Base-by-base conservation (phyloP, 2,329 filamentous ascomycete genomes). In the Colletotrichum euphorbiae region DNA sequence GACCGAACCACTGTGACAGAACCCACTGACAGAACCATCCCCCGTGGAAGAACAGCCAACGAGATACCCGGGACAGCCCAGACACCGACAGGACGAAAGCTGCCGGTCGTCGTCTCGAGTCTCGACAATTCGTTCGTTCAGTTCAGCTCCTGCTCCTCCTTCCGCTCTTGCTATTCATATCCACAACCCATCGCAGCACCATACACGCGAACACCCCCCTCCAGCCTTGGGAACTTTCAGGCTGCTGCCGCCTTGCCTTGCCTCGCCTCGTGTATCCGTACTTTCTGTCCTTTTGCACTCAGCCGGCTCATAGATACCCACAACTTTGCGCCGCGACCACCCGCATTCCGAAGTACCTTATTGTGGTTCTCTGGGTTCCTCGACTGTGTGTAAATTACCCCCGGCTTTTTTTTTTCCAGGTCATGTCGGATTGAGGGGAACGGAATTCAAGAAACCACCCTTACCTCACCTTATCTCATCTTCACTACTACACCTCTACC, bases 391-490 rank as follows among this genome's bases (percentile, higher is more conserved):
- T 40, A n/a, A n/a, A n/a, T n/a, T n/a, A 65, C 42, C 57, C 38
- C 54, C 33, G 15, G 66, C 52, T 65, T 46, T 59, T 19, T 38
- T 38, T 42, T 36, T 17, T 17, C 6, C 28, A 7, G 38, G 43
- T 62, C 54, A 55, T 59, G 61, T 66, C 54, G 17, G 43, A 43
- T 19, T 55, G 24, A 59, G 55, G 66, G 60, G 46, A 28, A 28
- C 28, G 46, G 40, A 33, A 43, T 43, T 38, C 61, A 24, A 66
- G 48, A 33, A 60, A 48, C 46, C 54, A 52, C 51, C 66, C 54
- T 54, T 31, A 59, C 65, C 46, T 52, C 51, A 54, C 31, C 42
- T 66, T 46, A 40, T 48, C 59, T 58, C 55, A 42, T 24, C 50
- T 54, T 24, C 28, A 31, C 45, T 63, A 33, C 28, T 38, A 55